A percentile compares a stretch with the other conserved stretches of the same genome.
Evolutionary conservation across 1,284 basidiomycete species (phyloP).

Genomic region (Moniliophthora roreri): DNA sequence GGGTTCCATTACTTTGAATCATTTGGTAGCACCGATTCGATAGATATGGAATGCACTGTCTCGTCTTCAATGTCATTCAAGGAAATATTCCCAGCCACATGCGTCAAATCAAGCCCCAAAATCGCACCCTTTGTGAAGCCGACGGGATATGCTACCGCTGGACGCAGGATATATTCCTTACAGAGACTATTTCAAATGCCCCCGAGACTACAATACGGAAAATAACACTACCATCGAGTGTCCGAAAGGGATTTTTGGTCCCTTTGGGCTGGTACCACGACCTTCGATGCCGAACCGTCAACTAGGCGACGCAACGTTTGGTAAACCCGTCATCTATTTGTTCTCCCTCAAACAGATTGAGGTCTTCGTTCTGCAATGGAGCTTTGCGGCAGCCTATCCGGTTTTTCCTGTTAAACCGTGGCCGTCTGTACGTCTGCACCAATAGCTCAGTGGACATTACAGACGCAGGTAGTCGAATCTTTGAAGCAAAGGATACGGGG

Average conservation of each 20-base stretch:
- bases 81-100: no score
- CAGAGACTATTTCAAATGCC: not conserved
- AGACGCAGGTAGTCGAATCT: not conserved
- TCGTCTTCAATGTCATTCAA: no score
- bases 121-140: no score
- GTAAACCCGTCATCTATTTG: conserved; percentile 35
- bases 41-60: no score
- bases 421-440: conserved; percentile 7
- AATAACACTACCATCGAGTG: not conserved
- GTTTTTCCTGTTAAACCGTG: conserved; percentile 16
- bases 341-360: conserved; percentile 24
- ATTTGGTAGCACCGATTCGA: no score
- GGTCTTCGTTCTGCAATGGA: conserved; percentile 26
- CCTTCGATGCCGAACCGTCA: no score
- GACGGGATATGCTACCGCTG: no score
- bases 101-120: no score
- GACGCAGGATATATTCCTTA: no score
- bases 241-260: not conserved
- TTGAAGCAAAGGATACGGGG: not conserved
- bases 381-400: conserved; percentile 34
- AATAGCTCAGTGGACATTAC: not conserved
- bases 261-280: not conserved
- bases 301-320: no score
- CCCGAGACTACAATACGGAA: not conserved
- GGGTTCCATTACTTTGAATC: no score